Base-by-base conservation (phyloP, 2,329 filamentous ascomycete species). In the Alternaria dauci region DNA sequence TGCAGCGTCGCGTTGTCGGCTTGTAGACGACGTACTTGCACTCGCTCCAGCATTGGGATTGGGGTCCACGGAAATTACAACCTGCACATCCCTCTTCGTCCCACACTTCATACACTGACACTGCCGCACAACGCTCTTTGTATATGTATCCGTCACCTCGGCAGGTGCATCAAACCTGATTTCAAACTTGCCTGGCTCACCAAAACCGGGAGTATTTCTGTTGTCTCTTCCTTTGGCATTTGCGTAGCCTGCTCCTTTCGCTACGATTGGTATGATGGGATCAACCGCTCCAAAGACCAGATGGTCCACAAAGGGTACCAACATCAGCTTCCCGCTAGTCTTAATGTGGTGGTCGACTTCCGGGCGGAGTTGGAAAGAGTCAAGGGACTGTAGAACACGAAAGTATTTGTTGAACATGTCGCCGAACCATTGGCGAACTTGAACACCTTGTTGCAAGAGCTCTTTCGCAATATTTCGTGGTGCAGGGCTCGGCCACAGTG, bases 381-480 rank as follows among this genome's bases (percentile, higher is more conserved):
- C 75, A 9, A 77, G 53, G 0, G 71, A 68, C 32, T 71, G 72
- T 28, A 78, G 61, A 16, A 68, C 62, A 4, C 58, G 65, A 54
- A 78, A 78, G 58, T 78, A 78, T 60, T 78, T 78, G 16, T 68
- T 62, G 43, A 78, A 77, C 76, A 78, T 78, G 52, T 77, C 75
- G 30, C 75, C 75, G 57, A 76, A 78, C 75, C 75, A 78, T 34
- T 66, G 63, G 9, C 76, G 60, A 1, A 77, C 73, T 48, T 75
- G 71, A 1, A 76, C 71, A 30, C 75, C 76, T 30, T 78, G 75
- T 11, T 71, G 62, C 8, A 77, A 52, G 34, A 76, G 20, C 32
- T 76, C 75, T 8, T 70, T 65, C 5, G 69, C 52, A 3, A 75
- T 56, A 26, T 68, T 71, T 3, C 67, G 63, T 1, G 72, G 73